Percentiles rank a stretch among this genome's conserved stretches.
phyloP scores from a whole-genome alignment of 2,329 filamentous ascomycete genomes.

The Botrytis byssoidea region DNA sequence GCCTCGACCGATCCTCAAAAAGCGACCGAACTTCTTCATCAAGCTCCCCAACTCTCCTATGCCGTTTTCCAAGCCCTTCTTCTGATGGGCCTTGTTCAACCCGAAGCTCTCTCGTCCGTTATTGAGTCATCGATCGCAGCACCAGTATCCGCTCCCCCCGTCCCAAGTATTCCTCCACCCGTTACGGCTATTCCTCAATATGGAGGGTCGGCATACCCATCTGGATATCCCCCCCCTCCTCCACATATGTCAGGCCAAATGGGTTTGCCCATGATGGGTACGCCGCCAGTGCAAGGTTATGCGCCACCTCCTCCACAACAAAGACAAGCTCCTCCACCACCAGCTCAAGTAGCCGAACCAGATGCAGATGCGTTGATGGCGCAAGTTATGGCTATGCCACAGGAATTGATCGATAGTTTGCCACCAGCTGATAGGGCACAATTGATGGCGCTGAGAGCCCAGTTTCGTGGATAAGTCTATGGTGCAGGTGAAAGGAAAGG shows the following conservation, averaged over 20 bases:
- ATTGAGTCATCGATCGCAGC: slow-evolving; percentile 56
- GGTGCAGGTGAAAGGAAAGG: background rate
- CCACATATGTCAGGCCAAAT: slow-evolving; percentile 41
- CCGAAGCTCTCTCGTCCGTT: slow-evolving; percentile 76
- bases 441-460: slow-evolving; percentile 69
- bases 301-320: slow-evolving; percentile 31
- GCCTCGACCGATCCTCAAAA: slow-evolving; percentile 78
- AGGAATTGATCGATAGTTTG: slow-evolving; percentile 75
- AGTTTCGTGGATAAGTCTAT: slow-evolving; percentile 11
- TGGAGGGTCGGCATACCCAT: slow-evolving; percentile 40
- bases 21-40: slow-evolving; percentile 80
- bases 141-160: slow-evolving; percentile 45
- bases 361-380: slow-evolving; percentile 74
- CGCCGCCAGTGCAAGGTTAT: slow-evolving; percentile 49
- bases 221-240: slow-evolving; percentile 42
- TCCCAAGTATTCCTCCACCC: slow-evolving; percentile 33
- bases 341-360: slow-evolving; percentile 47
- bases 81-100: slow-evolving; percentile 88
- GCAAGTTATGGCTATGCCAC: slow-evolving; percentile 77
- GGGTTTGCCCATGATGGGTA: slow-evolving; percentile 39
- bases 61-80: slow-evolving; percentile 93
- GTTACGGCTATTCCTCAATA: slow-evolving; percentile 34
- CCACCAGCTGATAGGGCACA: slow-evolving; percentile 74
- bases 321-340: slow-evolving; percentile 40
- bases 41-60: slow-evolving; percentile 89